A percentile compares a stretch with the other conserved stretches of the same genome.
Evolutionary conservation across 208 protist genomes (phyloP).

Genomic region (Blastocrithidia nonstop): DNA sequence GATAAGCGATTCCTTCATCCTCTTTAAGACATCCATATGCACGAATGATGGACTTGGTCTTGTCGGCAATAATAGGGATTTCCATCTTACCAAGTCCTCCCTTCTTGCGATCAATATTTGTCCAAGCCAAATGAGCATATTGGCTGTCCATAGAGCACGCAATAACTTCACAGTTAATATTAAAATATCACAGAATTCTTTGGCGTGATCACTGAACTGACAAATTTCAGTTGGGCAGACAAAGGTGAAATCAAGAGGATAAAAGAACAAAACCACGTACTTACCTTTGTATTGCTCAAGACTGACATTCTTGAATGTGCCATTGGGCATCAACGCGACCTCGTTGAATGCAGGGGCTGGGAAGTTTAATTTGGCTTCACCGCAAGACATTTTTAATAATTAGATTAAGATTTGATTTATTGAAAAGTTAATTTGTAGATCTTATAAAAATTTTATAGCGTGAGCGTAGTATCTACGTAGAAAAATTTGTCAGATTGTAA

Average conservation of each 20-base stretch:
- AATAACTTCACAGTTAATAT: conserved; percentile 5
- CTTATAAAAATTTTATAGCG: not conserved
- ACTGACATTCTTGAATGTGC: conserved; percentile 87
- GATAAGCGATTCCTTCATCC: conserved; percentile 5
- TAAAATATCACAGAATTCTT: conserved; percentile 65
- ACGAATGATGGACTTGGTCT: conserved; percentile 65
- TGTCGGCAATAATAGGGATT: conserved; percentile 12
- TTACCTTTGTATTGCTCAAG: conserved; percentile 87
- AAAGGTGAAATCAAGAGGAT: conserved; percentile 94
- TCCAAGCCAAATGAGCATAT: conserved; percentile 91
- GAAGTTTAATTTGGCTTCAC: conserved; percentile 43
- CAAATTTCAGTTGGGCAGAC: conserved; percentile 96
- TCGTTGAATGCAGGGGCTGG: conserved; percentile 84
- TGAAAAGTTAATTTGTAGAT: not conserved
- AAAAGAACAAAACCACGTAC: conserved; percentile 95
- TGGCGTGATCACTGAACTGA: conserved; percentile 85
- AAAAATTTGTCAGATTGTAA: conserved; percentile 5
- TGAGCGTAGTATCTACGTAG: not conserved
- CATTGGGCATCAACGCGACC: conserved; percentile 84
- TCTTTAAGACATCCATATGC: conserved; percentile 90
- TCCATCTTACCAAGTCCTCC: conserved; percentile 94
- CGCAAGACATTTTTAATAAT: not conserved
- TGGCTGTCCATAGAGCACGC: conserved; percentile 10
- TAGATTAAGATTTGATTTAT: too few relatives aligned
- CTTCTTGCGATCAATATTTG: conserved; percentile 87